Percentiles rank a stretch among this genome's conserved stretches.
phyloP scores from a whole-genome alignment of 2,329 filamentous ascomycete genomes.

The Metarhizium humberi region DNA sequence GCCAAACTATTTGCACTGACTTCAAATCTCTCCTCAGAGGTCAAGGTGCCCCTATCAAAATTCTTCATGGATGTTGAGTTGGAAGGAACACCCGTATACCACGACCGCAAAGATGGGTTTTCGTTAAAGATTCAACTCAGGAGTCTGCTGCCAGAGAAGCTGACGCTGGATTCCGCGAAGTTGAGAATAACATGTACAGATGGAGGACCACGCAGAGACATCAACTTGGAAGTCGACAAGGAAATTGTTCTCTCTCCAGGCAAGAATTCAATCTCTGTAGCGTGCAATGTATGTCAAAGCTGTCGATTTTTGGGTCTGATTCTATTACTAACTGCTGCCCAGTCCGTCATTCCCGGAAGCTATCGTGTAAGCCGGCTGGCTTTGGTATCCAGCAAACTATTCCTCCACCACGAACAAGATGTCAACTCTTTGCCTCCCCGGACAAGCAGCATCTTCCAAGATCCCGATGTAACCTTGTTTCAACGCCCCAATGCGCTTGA shows the following conservation, averaged over 20 bases:
- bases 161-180: constrained; percentile 56
- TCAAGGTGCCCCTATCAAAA: constrained; percentile 57
- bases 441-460: constrained; percentile 42
- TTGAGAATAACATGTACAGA: constrained; percentile 51
- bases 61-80: constrained; percentile 67
- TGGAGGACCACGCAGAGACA: constrained; percentile 52
- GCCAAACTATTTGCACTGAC: constrained; percentile 37
- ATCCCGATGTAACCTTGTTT: constrained; percentile 61
- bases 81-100: constrained; percentile 59
- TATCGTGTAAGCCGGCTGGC: constrained; percentile 68
- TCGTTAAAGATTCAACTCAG: constrained; percentile 57
- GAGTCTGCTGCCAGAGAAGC: constrained; percentile 62
- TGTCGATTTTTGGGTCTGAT: not conserved
- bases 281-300: constrained; percentile 23
- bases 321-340: not conserved
- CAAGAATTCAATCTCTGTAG: constrained; percentile 28
- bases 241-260: constrained; percentile 35
- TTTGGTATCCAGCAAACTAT: constrained; percentile 53
- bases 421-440: constrained; percentile 35
- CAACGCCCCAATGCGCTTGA: constrained; percentile 61
- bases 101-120: constrained; percentile 65
- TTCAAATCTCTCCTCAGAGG: constrained; percentile 40
- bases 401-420: constrained; percentile 56
- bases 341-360: constrained; percentile 60
- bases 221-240: constrained; percentile 21